Evolutionary conservation across 345 rosid genomes (phyloP), one percentile per base, ranked within the genome.

Genomic region (Mallotus nudiflorus): DNA sequence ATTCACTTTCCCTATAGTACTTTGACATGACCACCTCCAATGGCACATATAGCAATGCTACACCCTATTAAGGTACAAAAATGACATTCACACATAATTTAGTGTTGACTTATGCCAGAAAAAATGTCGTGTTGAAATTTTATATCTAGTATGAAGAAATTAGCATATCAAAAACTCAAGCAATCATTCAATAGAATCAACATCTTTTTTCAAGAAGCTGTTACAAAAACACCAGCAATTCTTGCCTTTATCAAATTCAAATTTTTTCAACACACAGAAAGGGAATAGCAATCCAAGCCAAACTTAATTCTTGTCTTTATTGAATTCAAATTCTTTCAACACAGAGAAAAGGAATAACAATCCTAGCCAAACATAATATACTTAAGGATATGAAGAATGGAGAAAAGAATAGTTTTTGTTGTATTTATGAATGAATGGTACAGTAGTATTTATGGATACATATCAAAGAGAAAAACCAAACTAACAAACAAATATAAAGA

Each of bases 1-100:
- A 85, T 76, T 92, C 98, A 68, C 98, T 92, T 82, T 95, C 98
- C 58, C 98, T 96, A 51, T 90, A 95, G 82, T 85, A 95, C 77
- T 92, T 92, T 20, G 98, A 95, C 91, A 95, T 31, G 51, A 92
- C 88, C 65, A 86, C 84, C 85, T 95, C 98, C 69, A 88, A 79
- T 18, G 99, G 99, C 57, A 95, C 97, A 79, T 90, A 92, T 44
- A 95, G 78, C 73, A 95, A 78, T 1, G 96, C 97, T 45, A 88
- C 91, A 53, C 96, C 96, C 97, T 95, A 81, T 28, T 51, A 75
- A 59, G 44, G 63, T 27, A 79, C n/a, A n/a, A n/a, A n/a, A 69
- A 72, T 56, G 35, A 55, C 46, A 35, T 24, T 25, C 57, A 42
- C 35, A 49, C 19, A 54, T 20, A 5, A 56, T 59, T 66, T 44